Evolutionary conservation across 208 protist genomes (phyloP).

Genomic region (Histomonas meleagridis): DNA sequence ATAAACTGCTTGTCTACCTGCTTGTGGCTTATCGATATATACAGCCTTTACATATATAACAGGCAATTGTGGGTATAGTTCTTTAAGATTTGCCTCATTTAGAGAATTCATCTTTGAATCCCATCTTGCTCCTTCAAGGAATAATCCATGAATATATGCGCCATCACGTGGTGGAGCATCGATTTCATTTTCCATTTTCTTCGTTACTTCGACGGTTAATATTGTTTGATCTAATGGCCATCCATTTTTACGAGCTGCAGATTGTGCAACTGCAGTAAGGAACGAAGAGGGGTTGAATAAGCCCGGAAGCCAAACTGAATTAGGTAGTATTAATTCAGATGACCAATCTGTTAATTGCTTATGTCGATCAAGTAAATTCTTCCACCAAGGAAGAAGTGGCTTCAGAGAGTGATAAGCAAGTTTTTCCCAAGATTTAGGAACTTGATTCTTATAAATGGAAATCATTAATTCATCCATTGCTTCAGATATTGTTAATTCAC

Average conservation of each 20-base stretch:
- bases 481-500: conserved; percentile 64
- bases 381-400: conserved; percentile 76
- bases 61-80: conserved; percentile 54
- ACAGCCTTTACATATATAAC: conserved; percentile 61
- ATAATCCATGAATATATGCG: conserved; percentile 82
- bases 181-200: conserved; percentile 70
- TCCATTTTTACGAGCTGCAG: conserved; percentile 82
- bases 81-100: conserved; percentile 71
- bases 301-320: conserved; percentile 67
- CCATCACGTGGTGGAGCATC: conserved; percentile 76
- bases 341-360: conserved; percentile 76
- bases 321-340: conserved; percentile 36
- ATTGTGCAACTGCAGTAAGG: conserved; percentile 93
- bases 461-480: conserved; percentile 62
- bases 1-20: conserved; percentile 40
- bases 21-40: conserved; percentile 55
- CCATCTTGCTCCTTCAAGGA: conserved; percentile 89
- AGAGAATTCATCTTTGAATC: conserved; percentile 65
- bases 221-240: conserved; percentile 76
- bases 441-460: conserved; percentile 56
- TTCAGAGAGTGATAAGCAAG: conserved; percentile 84
- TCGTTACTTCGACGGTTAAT: conserved; percentile 63
- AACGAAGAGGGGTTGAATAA: conserved; percentile 96
- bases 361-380: conserved; percentile 76
- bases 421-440: conserved; percentile 76